Percentiles rank a stretch among this genome's conserved stretches.
Conservation (phyloP, 208 protist genomes). For the Crithidia bombi region DNA sequence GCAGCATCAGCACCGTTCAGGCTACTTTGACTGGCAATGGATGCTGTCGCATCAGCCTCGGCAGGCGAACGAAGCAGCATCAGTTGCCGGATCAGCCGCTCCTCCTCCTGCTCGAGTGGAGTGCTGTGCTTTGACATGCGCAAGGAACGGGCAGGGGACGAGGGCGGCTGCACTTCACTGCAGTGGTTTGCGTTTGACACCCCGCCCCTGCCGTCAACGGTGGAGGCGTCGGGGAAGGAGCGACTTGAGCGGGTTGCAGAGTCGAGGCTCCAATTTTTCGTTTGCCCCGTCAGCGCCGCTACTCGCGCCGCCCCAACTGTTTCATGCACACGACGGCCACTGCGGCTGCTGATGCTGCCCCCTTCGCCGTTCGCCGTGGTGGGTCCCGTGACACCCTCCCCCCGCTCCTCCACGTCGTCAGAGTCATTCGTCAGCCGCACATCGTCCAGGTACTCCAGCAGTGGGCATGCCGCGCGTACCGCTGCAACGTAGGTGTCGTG, state of each 20-base stretch:
- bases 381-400: not conserved
- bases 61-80: slow-evolving; percentile 7
- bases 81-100: slow-evolving; percentile 27
- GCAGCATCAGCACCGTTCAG: no score
- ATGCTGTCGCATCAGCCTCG: not conserved
- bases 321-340: not conserved
- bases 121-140: not conserved
- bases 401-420: slow-evolving; percentile 6
- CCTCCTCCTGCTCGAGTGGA: slow-evolving; percentile 25
- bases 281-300: not conserved
- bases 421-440: slow-evolving; percentile 19
- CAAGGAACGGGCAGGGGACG: not conserved
- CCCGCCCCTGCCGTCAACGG: not conserved
- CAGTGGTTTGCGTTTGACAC: not conserved
- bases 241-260: not conserved
- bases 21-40: not conserved
- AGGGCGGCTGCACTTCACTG: not conserved
- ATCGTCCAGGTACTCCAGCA: slow-evolving; percentile 59
- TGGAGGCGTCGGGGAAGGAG: not conserved
- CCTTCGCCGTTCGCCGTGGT: not conserved
- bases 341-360: slow-evolving; percentile 12
- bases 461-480: slow-evolving; percentile 36
- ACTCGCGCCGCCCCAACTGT: not conserved
- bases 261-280: not conserved
- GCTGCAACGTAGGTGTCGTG: slow-evolving; percentile 10